phyloP scores from a whole-genome alignment of 768 basidiomycete species.

The Pisolithus sp. region DNA sequence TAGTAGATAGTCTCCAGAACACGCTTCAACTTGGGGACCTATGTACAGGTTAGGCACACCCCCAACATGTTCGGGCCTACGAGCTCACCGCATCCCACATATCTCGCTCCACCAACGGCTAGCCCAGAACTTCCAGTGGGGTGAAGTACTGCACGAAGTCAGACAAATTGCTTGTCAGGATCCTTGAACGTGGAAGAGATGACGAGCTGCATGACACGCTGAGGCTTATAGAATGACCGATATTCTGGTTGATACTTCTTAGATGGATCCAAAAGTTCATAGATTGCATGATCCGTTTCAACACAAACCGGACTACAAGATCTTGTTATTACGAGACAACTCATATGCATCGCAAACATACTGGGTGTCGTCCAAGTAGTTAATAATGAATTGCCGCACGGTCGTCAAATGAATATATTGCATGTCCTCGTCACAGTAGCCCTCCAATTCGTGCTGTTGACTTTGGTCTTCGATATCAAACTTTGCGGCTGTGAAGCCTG shows the following conservation, averaged over 20 bases:
- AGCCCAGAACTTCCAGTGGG: conserved; percentile 10
- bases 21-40: conserved; percentile 17
- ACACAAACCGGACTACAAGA: conserved; percentile 53
- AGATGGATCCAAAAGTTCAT: conserved; percentile 47
- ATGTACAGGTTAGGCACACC: background rate
- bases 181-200: conserved; percentile 23
- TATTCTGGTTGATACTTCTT: conserved; percentile 37
- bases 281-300: conserved; percentile 62
- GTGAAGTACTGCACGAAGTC: conserved; percentile 33
- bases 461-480: conserved; percentile 54
- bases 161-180: conserved; percentile 23
- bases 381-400: conserved; percentile 43
- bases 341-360: conserved; percentile 28
- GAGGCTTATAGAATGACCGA: conserved; percentile 43
- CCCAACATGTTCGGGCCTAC: background rate
- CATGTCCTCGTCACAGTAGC: conserved; percentile 25
- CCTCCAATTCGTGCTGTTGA: conserved; percentile 43
- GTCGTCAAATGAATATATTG: conserved; percentile 42
- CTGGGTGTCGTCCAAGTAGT: conserved; percentile 47
- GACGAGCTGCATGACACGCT: conserved; percentile 46
- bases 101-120: conserved; percentile 16
- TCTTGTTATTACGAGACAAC: background rate
- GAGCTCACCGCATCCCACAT: conserved; percentile 23
- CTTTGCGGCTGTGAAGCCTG: conserved; percentile 44
- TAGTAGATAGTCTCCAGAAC: conserved; percentile 18